Percentiles rank a stretch among this genome's conserved stretches.
Conservation (phyloP, 2,329 filamentous ascomycete species). For the Cryoendolithus antarcticus region DNA sequence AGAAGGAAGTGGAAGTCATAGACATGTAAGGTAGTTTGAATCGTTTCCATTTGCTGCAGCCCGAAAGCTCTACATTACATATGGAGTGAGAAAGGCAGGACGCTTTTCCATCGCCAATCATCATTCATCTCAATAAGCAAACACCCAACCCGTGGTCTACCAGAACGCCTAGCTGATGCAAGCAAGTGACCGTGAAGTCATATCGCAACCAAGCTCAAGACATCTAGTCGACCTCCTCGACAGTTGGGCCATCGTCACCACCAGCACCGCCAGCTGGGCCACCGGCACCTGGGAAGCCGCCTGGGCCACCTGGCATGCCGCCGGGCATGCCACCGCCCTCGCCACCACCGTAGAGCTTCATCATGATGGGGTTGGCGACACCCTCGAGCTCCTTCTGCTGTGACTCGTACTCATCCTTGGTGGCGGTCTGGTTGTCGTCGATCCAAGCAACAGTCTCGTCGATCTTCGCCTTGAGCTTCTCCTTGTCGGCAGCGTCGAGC, state of each 20-base stretch:
- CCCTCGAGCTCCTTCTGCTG: slow-evolving; percentile 87
- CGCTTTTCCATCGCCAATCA: no score
- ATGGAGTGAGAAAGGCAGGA: no score
- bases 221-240: slow-evolving; percentile 54
- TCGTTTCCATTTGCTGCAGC: no score
- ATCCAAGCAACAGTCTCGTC: slow-evolving; percentile 88
- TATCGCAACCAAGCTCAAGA: background rate
- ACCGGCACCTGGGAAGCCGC: slow-evolving; percentile 23
- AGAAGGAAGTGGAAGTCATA: no score
- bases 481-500: slow-evolving; percentile 39
- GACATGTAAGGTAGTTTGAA: no score
- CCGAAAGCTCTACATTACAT: no score
- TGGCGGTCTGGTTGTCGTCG: slow-evolving; percentile 91
- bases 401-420: slow-evolving; percentile 80
- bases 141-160: background rate
- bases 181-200: background rate
- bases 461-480: slow-evolving; percentile 71
- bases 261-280: slow-evolving; percentile 30
- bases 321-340: slow-evolving; percentile 29
- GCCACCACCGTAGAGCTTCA: slow-evolving; percentile 70
- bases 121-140: no score
- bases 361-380: slow-evolving; percentile 98
- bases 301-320: slow-evolving; percentile 29
- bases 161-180: slow-evolving; percentile 5
- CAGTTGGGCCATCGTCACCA: slow-evolving; percentile 48